These are phyloP conservation scores for Magnusiomyces fungicola DNA, from an alignment of 1,139 yeast genomes.

Conservation along the genomic window DNA sequence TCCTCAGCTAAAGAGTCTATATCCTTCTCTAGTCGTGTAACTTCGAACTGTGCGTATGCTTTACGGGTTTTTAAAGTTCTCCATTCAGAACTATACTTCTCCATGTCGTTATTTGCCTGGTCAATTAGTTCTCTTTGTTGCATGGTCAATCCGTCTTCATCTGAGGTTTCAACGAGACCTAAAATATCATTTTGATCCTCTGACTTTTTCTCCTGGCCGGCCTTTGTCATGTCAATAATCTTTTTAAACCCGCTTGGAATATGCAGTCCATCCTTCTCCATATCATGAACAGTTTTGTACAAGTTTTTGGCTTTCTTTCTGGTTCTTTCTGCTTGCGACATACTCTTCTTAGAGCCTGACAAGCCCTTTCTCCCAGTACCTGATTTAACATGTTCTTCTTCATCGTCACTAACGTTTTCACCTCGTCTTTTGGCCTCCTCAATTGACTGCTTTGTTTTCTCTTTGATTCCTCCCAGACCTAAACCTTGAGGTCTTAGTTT, in stretches of 20 bases:
- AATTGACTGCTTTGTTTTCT: constrained; percentile 27
- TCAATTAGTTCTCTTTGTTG: constrained; percentile 16
- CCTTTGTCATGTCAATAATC: constrained; percentile 29
- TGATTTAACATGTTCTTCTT: constrained; percentile 19
- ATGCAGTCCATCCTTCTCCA: constrained; percentile 34
- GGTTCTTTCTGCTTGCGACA: neutral
- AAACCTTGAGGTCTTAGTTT: constrained; percentile 51
- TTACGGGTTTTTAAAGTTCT: constrained; percentile 21
- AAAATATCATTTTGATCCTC: neutral
- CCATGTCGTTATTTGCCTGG: constrained; percentile 26
- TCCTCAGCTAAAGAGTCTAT: constrained; percentile 18
- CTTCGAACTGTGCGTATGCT: constrained; percentile 22
- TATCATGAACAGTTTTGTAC: constrained; percentile 35
- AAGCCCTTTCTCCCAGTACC: constrained; percentile 13
- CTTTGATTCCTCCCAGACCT: constrained; percentile 62
- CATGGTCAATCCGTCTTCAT: constrained; percentile 7
- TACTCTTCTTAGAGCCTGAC: neutral
- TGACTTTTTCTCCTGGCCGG: constrained; percentile 14
- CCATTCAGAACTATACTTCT: constrained; percentile 26
- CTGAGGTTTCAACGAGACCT: constrained; percentile 1
- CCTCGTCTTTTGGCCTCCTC: constrained; percentile 22
- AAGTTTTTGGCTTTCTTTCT: constrained; percentile 17
- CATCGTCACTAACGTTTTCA: constrained; percentile 16
- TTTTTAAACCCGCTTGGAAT: constrained; percentile 34
- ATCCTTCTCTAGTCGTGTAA: constrained; percentile 19